phyloP scores from a whole-genome alignment of 257 asterid genomes.

The Hygrophila difformis region DNA sequence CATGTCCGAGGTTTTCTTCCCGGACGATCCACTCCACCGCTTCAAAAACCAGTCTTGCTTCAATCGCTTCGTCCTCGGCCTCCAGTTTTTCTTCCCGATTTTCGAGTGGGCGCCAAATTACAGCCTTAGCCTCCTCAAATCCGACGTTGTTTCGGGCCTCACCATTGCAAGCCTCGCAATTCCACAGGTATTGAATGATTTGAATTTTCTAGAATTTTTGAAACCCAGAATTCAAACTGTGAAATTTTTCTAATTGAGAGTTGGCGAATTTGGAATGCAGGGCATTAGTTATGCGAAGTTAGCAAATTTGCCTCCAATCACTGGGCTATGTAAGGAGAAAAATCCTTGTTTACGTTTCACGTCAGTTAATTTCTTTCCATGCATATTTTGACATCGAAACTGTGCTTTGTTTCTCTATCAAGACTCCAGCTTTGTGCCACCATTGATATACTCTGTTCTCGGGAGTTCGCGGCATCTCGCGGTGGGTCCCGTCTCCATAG shows the following conservation, averaged over 20 bases:
- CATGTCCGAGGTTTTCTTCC: slow-evolving; percentile 76
- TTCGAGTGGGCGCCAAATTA: slow-evolving; percentile 77
- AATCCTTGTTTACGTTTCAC: too few species aligned
- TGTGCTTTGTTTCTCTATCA: slow-evolving; percentile 3
- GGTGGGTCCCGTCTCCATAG: slow-evolving; percentile 86
- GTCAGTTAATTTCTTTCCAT: background rate
- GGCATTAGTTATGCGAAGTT: slow-evolving; percentile 95
- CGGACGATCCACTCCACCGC: slow-evolving; percentile 78
- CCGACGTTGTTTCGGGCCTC: slow-evolving; percentile 72
- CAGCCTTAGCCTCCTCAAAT: slow-evolving; percentile 32
- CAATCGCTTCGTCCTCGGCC: slow-evolving; percentile 39
- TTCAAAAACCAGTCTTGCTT: slow-evolving; percentile 63
- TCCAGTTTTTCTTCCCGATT: slow-evolving; percentile 71
- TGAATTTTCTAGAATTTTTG: too few species aligned
- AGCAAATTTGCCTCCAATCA: slow-evolving; percentile 84
- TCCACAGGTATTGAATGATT: slow-evolving; percentile 46
- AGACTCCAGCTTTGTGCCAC: slow-evolving; percentile 96
- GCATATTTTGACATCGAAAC: too few species aligned
- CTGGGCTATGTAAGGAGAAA: slow-evolving; percentile 66
- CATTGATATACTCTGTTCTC: slow-evolving; percentile 70
- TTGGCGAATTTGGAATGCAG: slow-evolving; percentile 18
- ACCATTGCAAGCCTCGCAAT: slow-evolving; percentile 88
- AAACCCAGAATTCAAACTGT: too few species aligned
- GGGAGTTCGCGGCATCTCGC: slow-evolving; percentile 90
- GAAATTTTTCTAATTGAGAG: too few species aligned